Base-by-base conservation (phyloP, 1,284 basidiomycete genomes). In the Ceratobasidium sp. region DNA sequence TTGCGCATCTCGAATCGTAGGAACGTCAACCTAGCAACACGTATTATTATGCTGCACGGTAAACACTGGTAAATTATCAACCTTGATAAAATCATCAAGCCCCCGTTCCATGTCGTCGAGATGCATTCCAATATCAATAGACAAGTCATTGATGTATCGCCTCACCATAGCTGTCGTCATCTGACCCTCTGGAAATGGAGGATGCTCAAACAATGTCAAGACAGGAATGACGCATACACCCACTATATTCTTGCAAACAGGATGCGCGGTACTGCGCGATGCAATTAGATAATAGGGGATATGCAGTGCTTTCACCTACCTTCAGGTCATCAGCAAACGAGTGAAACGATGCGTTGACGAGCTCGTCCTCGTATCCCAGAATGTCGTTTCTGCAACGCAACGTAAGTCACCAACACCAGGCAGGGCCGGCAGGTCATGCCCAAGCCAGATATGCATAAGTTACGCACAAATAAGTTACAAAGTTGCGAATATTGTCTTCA, bases 1-100 rank as follows among this genome's bases (percentile, higher is more conserved):
- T 76, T 90, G 88, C 0, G 86, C 86, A 73, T 88, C 89, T 50
- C 87, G 85, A 73, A 90, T 90, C 0, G 87, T 87, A n/a, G 88
- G 88, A 15, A 90, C 86, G 75, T 87, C 87, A 57, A 47, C 57
- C 57, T 62, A 34, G 22, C n/a, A 4, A 3, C 87, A 56, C 25
- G 15, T 15, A 31, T 20, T 20, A n/a, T n/a, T 17, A 3, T 20
- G 4, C 20, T 35, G 12, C 25, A 49, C 4, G 2, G 10, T 10
- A 2, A 45, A 22, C 17, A 20, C 13, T 45, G 56, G 73, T 52
- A 32, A 43, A 84, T 70, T 71, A 87, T 87, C 88, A 70, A 90
- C 83, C 81, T 89, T 87, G 67, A 89, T 85, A 78, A 90, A 90
- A 77, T 87, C 85, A 1, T 82, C 82, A 22, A 91, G 77, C 0